Percentiles rank a stretch among this genome's conserved stretches.
Conservation (phyloP, 2,329 filamentous ascomycete genomes). For the Arthrinium puccinioides region DNA sequence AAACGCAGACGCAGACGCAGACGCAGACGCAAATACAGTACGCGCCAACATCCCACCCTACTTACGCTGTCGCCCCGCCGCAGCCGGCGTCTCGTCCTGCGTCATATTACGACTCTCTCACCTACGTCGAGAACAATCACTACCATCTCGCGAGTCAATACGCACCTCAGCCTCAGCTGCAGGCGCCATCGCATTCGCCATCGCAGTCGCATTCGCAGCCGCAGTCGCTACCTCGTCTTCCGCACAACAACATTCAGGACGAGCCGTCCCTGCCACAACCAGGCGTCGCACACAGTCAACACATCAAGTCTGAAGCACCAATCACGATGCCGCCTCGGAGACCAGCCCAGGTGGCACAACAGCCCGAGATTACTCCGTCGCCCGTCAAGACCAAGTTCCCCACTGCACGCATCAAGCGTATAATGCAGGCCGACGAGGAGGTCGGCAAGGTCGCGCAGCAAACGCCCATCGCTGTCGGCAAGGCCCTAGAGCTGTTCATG, state of each 20-base stretch:
- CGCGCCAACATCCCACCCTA: background rate
- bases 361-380: conserved; percentile 48
- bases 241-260: conserved; percentile 11
- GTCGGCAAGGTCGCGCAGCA: conserved; percentile 98
- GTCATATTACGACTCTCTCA: too few species aligned
- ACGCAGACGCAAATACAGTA: too few species aligned
- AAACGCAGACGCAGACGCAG: background rate
- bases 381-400: conserved; percentile 93
- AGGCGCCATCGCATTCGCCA: conserved; percentile 1
- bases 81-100: background rate
- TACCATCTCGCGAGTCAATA: too few species aligned
- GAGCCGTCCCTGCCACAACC: conserved; percentile 10
- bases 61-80: background rate
- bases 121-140: too few species aligned
- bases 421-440: conserved; percentile 99
- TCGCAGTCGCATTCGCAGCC: background rate
- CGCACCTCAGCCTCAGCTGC: background rate
- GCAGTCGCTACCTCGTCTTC: conserved; percentile 3
- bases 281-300: conserved; percentile 6
- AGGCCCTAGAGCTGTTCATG: conserved; percentile 97
- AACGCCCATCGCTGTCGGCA: conserved; percentile 90
- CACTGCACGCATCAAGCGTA: conserved; percentile 93
- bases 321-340: conserved; percentile 32
- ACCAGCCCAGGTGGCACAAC: conserved; percentile 27
- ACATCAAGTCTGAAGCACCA: conserved; percentile 8